Conservation (phyloP, 2,329 filamentous ascomycete species). For the Aureobasidium sp. region DNA sequence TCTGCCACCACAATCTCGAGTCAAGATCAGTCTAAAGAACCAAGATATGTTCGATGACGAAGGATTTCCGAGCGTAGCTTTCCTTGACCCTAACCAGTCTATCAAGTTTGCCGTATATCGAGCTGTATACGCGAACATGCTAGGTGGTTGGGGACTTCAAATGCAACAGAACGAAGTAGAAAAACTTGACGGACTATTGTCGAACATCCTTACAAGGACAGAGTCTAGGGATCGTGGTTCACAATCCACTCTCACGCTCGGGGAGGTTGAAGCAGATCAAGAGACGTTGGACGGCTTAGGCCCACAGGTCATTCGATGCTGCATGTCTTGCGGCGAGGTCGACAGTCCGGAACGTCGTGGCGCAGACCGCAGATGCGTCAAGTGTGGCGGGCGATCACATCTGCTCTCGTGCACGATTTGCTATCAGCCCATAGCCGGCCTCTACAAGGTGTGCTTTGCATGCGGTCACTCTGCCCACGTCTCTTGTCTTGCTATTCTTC, state of each 20-base stretch:
- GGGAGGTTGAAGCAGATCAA: background rate
- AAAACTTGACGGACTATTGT: conserved; percentile 45
- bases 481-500: conserved; percentile 13
- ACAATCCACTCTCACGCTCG: conserved; percentile 16
- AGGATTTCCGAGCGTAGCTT: conserved; percentile 37
- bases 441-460: conserved; percentile 19
- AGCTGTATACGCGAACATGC: conserved; percentile 50
- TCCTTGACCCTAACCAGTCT: conserved; percentile 45
- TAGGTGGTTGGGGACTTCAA: conserved; percentile 52
- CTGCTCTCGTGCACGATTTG: conserved; percentile 18
- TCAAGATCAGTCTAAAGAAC: conserved; percentile 50
- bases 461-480: conserved; percentile 18
- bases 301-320: conserved; percentile 14
- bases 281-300: background rate
- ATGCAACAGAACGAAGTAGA: conserved; percentile 51
- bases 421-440: conserved; percentile 16
- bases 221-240: conserved; percentile 3
- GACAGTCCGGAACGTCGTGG: background rate
- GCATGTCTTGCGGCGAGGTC: conserved; percentile 14
- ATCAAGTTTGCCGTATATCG: conserved; percentile 48
- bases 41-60: conserved; percentile 51
- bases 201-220: conserved; percentile 25
- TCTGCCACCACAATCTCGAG: conserved; percentile 28
- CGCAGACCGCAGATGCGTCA: conserved; percentile 8
- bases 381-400: conserved; percentile 2